Conservation (phyloP, 257 asterid species). For the Primulina tabacum region DNA sequence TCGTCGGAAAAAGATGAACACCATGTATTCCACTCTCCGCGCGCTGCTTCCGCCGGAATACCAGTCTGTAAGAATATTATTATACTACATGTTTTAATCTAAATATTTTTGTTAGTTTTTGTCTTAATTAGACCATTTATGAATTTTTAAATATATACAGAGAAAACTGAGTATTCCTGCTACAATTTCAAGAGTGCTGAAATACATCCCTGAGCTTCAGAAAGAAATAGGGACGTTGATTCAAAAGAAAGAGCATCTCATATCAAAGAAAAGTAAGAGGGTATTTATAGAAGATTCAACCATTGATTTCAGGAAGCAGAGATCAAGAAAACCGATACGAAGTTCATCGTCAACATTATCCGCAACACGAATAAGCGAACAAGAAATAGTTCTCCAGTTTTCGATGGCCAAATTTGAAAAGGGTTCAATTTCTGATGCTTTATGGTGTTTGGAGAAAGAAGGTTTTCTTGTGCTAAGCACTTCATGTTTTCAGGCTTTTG, state of each 20-base stretch:
- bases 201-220: slow-evolving; percentile 74
- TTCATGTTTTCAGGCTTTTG: slow-evolving; percentile 42
- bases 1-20: slow-evolving; percentile 63
- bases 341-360: slow-evolving; percentile 32
- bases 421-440: slow-evolving; percentile 30
- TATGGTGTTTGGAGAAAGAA: slow-evolving; percentile 46
- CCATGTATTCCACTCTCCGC: slow-evolving; percentile 60
- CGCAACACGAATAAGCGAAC: slow-evolving; percentile 34
- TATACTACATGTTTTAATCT: no score
- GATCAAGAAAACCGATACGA: not conserved
- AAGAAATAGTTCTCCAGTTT: slow-evolving; percentile 48
- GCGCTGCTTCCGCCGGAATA: slow-evolving; percentile 62
- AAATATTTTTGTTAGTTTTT: no score
- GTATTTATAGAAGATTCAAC: slow-evolving; percentile 22
- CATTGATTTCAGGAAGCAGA: slow-evolving; percentile 9
- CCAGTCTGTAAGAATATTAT: slow-evolving; percentile 27
- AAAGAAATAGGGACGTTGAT: slow-evolving; percentile 48
- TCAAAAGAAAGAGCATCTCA: slow-evolving; percentile 41
- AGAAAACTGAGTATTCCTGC: slow-evolving; percentile 62
- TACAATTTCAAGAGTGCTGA: slow-evolving; percentile 55
- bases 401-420: slow-evolving; percentile 32
- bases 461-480: slow-evolving; percentile 45
- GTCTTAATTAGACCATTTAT: not conserved
- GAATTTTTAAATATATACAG: slow-evolving; percentile 28
- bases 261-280: slow-evolving; percentile 19